These are phyloP conservation scores for Cutaneotrichosporon sp. DNA, from an alignment of 1,284 basidiomycete species.

Conservation along the genomic window DNA sequence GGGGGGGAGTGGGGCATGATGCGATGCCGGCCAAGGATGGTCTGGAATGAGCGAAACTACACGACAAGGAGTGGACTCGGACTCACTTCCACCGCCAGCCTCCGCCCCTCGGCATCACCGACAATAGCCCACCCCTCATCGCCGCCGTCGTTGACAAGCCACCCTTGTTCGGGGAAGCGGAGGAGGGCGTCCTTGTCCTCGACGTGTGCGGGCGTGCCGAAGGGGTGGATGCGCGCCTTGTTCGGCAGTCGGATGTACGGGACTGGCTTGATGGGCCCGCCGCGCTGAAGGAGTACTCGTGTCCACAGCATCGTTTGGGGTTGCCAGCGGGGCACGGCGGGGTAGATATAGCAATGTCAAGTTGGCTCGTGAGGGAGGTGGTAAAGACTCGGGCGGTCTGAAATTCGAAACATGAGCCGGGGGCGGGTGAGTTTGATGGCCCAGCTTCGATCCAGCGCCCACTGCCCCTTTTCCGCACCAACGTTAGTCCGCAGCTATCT, in stretches of 20 bases:
- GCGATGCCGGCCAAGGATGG: slow-evolving; percentile 63
- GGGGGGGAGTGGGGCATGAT: slow-evolving; percentile 58
- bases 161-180: slow-evolving; percentile 54
- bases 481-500: no score
- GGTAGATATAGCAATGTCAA: no score
- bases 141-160: slow-evolving; percentile 56
- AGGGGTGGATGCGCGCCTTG: slow-evolving; percentile 29
- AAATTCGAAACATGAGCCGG: no score
- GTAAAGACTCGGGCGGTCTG: no score
- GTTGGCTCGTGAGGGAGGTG: no score
- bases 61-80: not conserved
- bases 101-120: slow-evolving; percentile 55
- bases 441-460: not conserved
- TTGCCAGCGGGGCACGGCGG: no score
- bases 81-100: slow-evolving; percentile 59
- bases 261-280: not conserved
- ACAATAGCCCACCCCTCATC: slow-evolving; percentile 66
- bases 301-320: slow-evolving; percentile 6
- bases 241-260: slow-evolving; percentile 39
- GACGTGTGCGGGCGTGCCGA: slow-evolving; percentile 27
- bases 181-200: slow-evolving; percentile 26
- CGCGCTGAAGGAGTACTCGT: not conserved
- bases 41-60: slow-evolving; percentile 49
- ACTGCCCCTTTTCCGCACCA: no score
- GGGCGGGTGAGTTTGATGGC: not conserved